Percentiles rank a stretch among this genome's conserved stretches.
phyloP scores from a whole-genome alignment of 495 filamentous ascomycete species.

The Bacidia gigantensis region DNA sequence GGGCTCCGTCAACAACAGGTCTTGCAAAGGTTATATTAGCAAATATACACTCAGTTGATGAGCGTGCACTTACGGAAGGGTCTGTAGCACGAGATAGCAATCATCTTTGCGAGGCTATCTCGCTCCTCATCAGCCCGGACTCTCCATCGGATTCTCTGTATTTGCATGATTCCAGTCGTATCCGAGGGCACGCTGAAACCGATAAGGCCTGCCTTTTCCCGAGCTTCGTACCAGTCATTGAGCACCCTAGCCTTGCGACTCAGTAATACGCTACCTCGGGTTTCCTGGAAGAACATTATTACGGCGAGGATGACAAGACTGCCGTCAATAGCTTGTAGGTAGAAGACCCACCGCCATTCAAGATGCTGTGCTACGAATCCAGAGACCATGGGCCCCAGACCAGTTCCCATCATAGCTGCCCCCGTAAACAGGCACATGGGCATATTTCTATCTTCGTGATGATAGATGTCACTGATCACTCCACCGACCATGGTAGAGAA shows the following conservation, averaged over 20 bases:
- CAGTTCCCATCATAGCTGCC: constrained; percentile 65
- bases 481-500: constrained; percentile 91
- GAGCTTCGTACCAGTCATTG: constrained; percentile 66
- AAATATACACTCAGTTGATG: not conserved
- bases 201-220: constrained; percentile 51
- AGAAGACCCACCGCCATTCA: constrained; percentile 84
- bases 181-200: constrained; percentile 40
- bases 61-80: constrained; percentile 49
- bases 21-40: constrained; percentile 12
- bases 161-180: constrained; percentile 19
- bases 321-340: constrained; percentile 62
- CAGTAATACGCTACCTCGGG: constrained; percentile 67
- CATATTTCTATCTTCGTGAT: constrained; percentile 50
- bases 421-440: constrained; percentile 83
- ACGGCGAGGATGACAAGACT: constrained; percentile 49
- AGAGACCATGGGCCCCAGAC: constrained; percentile 59
- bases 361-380: constrained; percentile 54
- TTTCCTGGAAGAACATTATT: constrained; percentile 64
- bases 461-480: constrained; percentile 80
- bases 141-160: constrained; percentile 65
- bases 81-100: constrained; percentile 59
- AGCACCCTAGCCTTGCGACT: constrained; percentile 58
- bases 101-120: constrained; percentile 53
- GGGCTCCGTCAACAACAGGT: constrained; percentile 76
- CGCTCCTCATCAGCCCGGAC: constrained; percentile 75